Percentiles rank a stretch among this genome's conserved stretches.
phyloP scores from a whole-genome alignment of 176 grass and related monocot species.

The Eleusine indica region DNA sequence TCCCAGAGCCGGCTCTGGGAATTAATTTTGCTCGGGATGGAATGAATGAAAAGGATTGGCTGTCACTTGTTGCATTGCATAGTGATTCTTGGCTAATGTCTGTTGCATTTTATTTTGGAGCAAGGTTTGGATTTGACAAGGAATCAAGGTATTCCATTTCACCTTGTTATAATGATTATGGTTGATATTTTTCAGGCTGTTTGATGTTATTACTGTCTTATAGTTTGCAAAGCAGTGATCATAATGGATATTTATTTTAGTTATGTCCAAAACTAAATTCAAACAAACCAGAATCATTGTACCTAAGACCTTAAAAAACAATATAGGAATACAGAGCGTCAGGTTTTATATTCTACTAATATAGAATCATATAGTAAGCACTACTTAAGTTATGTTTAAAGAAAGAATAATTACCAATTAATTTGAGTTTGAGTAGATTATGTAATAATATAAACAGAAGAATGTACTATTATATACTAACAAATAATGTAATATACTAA shows the following conservation, averaged over 20 bases:
- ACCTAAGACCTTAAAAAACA: too few species aligned
- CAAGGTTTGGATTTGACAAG: constrained; percentile 69
- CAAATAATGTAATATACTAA: too few species aligned
- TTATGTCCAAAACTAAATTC: too few species aligned
- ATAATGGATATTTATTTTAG: too few species aligned
- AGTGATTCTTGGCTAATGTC: constrained; percentile 76
- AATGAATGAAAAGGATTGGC: constrained; percentile 71
- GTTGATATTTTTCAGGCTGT: not conserved
- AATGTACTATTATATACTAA: too few species aligned
- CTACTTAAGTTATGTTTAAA: too few species aligned
- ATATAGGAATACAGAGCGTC: too few species aligned
- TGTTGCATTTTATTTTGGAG: constrained; percentile 78
- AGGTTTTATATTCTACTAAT: too few species aligned
- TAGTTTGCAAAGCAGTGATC: not conserved
- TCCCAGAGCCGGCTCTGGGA: constrained; percentile 71
- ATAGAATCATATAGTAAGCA: too few species aligned
- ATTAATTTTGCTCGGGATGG: constrained; percentile 76
- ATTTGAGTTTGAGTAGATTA: not conserved
- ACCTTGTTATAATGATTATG: constrained; percentile 15
- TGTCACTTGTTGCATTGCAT: constrained; percentile 66
- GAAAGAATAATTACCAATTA: not conserved
- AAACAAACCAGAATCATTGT: too few species aligned
- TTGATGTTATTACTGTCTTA: not conserved
- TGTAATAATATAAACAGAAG: too few species aligned
- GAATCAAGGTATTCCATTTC: constrained; percentile 58